These are phyloP conservation scores for Cucurbita pepo DNA, from an alignment of 306 rosid species.

Conservation along the genomic window DNA sequence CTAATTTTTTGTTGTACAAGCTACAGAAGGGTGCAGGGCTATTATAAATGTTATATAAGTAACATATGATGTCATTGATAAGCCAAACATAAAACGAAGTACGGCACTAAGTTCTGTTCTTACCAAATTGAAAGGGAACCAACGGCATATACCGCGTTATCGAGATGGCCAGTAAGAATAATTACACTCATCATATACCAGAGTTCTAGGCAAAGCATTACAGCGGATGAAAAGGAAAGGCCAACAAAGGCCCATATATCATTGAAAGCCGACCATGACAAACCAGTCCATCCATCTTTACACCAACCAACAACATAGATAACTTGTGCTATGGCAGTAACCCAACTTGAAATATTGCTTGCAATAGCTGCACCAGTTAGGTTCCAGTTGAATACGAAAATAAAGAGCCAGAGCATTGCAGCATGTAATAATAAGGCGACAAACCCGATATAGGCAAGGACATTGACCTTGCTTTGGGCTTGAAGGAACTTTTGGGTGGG, in stretches of 20 bases:
- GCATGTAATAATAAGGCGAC: constrained; percentile 30
- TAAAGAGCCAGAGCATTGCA: constrained; percentile 49
- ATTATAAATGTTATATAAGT: neutral
- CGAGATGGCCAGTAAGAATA: constrained; percentile 63
- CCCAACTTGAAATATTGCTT: constrained; percentile 54
- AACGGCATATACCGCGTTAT: constrained; percentile 52
- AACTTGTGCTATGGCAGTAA: constrained; percentile 36
- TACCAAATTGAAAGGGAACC: constrained; percentile 84
- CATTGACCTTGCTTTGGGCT: constrained; percentile 64
- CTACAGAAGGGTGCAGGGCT: neutral
- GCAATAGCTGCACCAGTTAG: constrained; percentile 64
- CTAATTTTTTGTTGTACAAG: neutral
- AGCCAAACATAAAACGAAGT: neutral
- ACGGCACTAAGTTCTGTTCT: constrained; percentile 1
- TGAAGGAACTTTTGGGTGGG: constrained; percentile 84
- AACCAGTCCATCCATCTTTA: constrained; percentile 72
- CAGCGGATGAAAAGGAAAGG: constrained; percentile 85
- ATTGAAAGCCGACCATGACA: constrained; percentile 51
- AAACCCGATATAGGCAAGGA: constrained; percentile 58
- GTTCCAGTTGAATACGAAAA: constrained; percentile 37
- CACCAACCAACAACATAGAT: constrained; percentile 64
- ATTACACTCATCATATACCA: constrained; percentile 75
- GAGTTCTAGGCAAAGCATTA: constrained; percentile 85
- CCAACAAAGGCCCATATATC: constrained; percentile 72
- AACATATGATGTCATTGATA: neutral